Percentiles rank a stretch among this genome's conserved stretches.
phyloP scores from a whole-genome alignment of 352 stramenopile species.

The Globisporangium canariense region DNA sequence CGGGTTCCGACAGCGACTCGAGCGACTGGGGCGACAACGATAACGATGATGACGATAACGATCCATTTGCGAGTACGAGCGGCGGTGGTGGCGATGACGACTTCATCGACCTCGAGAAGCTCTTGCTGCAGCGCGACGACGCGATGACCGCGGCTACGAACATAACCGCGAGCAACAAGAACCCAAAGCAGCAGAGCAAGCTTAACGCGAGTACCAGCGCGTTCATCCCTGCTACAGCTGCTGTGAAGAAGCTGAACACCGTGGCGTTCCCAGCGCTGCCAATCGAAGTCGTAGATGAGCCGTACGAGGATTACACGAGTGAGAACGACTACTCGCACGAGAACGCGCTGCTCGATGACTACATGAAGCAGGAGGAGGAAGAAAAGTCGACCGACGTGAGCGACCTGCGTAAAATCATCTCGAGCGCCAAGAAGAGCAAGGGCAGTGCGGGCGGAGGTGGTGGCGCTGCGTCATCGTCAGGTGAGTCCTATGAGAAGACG shows the following conservation, averaged over 20 bases:
- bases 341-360: conserved; percentile 67
- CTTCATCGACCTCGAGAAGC: conserved; percentile 52
- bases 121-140: conserved; percentile 69
- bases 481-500: conserved; percentile 81
- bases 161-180: conserved; percentile 10
- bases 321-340: conserved; percentile 74
- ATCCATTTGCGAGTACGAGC: conserved; percentile 11
- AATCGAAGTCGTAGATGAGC: conserved; percentile 78
- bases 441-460: conserved; percentile 1
- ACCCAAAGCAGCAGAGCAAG: conserved; percentile 1
- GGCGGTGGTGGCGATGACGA: conserved; percentile 15
- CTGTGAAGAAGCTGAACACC: conserved; percentile 8
- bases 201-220: background rate
- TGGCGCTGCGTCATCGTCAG: conserved; percentile 22
- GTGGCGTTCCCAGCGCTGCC: conserved; percentile 48
- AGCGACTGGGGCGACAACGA: conserved; percentile 74
- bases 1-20: conserved; percentile 38
- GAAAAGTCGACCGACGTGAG: conserved; percentile 68
- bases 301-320: conserved; percentile 58
- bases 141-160: conserved; percentile 37
- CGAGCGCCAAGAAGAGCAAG: conserved; percentile 43
- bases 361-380: conserved; percentile 79
- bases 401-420: conserved; percentile 57
- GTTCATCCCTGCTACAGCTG: too few relatives aligned
- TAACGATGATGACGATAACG: conserved; percentile 26